phyloP scores from a whole-genome alignment of 257 asterid species.

The Verbascum thapsus region DNA sequence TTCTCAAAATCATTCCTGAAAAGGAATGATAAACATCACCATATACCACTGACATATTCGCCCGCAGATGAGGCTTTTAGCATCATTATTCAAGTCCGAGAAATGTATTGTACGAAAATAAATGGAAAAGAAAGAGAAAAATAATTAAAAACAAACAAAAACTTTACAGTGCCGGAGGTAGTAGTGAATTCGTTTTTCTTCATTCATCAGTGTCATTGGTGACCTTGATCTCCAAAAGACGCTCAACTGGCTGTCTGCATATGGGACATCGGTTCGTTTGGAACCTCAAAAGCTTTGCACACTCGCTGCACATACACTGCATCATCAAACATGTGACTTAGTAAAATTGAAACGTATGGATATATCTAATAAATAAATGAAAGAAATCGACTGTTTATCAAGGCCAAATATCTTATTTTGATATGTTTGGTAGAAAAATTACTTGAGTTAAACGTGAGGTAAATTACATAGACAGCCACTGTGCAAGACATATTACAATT shows the following conservation, averaged over 20 bases:
- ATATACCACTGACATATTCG: constrained; percentile 2
- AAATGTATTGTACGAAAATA: not conserved
- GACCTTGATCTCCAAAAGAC: constrained; percentile 91
- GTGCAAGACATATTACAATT: not conserved
- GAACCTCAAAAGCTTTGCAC: constrained; percentile 90
- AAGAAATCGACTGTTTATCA: not conserved
- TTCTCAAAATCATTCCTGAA: constrained; percentile 11
- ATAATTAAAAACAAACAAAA: not conserved
- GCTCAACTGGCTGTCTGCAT: constrained; percentile 96
- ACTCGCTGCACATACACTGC: constrained; percentile 98
- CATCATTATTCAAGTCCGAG: constrained; percentile 12
- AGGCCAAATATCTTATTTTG: not conserved
- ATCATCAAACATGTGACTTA: constrained; percentile 26
- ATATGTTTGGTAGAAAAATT: not conserved
- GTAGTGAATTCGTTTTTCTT: constrained; percentile 24
- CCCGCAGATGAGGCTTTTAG: not conserved
- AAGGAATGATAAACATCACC: constrained; percentile 13
- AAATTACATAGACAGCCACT: no score
- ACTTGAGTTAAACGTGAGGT: no score
- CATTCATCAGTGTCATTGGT: constrained; percentile 64
- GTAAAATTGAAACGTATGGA: not conserved
- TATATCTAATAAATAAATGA: no score
- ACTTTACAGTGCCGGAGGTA: constrained; percentile 28
- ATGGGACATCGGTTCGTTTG: constrained; percentile 96
- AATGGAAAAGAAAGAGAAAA: not conserved